Base-by-base conservation (phyloP, 2,329 filamentous ascomycete genomes). In the Fusarium pseudocircinatum region DNA sequence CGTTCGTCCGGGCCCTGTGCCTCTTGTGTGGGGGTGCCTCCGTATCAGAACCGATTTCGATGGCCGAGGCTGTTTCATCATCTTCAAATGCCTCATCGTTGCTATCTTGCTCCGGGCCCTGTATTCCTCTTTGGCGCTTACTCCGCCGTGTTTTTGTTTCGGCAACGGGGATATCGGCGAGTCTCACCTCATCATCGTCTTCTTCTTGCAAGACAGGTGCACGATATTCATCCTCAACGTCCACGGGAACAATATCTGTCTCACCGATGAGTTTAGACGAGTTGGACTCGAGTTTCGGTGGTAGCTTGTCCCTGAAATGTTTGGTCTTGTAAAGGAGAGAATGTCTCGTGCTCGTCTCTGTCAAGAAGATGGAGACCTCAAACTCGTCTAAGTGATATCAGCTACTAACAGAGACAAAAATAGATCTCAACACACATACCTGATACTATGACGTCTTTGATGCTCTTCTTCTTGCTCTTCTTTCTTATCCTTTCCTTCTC, bases 331-430 rank as follows among this genome's bases (percentile, higher is more conserved):
- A 93, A 65, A 98, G 87, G 42, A 99, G 85, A 39, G 94, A 93
- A 84, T 98, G 96, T 20, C 95, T 90, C 7, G 93, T 95, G 58
- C 90, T 91, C 13, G 93, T 93, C 81, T 97, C 94, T 50, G 94
- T 97, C 74, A 99, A 86, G 83, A 98, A 98, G 73, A 99, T 93
- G 42, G 95, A 94, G 20, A 98, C 94, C 80, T 98, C 95, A 79
- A 98, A 99, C 75, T 97, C 96, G 82, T 98, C 96, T 96, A 77
- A 61, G 69, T 34, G 49, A 58, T 15, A 39, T 79, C 54, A 81
- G 76, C 37, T 34, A 44, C 36, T 34, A 34, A 50, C 18, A 16
- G 37, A 26, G 59, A 34, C 28, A 56, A 16, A 3, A 28, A 32
- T 40, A 44, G 32, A 30, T 32, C 7, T 49, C n/a, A 11, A 43